Evolutionary conservation across 2,329 filamentous ascomycete species (phyloP).

Genomic region (Chaetomiaceae sp.): DNA sequence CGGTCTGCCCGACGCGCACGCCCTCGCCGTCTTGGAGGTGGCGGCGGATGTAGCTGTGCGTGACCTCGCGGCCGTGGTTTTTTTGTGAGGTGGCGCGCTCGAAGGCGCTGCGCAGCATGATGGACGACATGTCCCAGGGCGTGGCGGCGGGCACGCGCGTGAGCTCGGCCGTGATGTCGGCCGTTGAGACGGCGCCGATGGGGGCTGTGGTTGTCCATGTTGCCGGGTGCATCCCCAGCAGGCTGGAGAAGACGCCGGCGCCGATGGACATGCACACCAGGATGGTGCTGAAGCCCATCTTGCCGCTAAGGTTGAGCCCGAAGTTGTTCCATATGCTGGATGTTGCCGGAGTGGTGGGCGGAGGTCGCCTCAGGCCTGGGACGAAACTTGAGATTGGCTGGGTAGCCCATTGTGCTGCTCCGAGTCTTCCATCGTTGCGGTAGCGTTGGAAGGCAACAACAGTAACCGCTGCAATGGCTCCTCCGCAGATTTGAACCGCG

Average conservation of each 20-base stretch:
- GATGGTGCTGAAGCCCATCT: not conserved
- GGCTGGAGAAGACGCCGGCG: not conserved
- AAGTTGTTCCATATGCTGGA: not conserved
- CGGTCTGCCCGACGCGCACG: constrained; percentile 1
- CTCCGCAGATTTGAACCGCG: not conserved
- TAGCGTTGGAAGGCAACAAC: not conserved
- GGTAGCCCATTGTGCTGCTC: not conserved
- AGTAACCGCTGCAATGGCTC: not conserved
- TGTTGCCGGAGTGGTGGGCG: not conserved
- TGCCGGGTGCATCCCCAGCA: not conserved
- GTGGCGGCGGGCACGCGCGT: not conserved
- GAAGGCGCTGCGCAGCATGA: constrained; percentile 1
- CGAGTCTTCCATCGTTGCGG: not conserved
- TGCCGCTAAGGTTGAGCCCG: not conserved
- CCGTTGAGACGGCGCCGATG: not conserved
- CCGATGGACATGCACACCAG: not conserved
- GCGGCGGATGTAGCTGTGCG: not conserved
- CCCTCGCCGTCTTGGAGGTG: not conserved
- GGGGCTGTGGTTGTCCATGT: not conserved
- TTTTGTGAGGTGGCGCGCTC: not conserved
- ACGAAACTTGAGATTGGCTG: not conserved
- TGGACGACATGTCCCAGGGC: constrained; percentile 1
- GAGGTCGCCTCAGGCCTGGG: no score
- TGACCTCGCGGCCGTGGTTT: not conserved
- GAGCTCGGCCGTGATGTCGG: constrained; percentile 1